These are phyloP conservation scores for Hippophae rhamnoides DNA, from an alignment of 306 rosid species.

Conservation along the genomic window DNA sequence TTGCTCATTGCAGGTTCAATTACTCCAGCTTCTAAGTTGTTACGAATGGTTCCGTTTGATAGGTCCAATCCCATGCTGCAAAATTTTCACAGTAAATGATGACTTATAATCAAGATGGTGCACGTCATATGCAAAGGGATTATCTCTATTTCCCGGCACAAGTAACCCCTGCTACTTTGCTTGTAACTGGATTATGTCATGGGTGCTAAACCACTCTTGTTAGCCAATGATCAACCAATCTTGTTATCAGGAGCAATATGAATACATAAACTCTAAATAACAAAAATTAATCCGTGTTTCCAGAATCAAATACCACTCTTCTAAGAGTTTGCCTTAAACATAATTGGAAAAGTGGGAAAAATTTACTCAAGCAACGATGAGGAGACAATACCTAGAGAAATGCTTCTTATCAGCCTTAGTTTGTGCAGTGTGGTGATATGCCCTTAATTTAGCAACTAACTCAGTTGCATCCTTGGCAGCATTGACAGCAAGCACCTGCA, in stretches of 20 bases:
- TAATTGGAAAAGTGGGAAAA: not conserved
- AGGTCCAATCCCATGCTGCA: slow-evolving; percentile 95
- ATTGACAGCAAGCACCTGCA: slow-evolving; percentile 89
- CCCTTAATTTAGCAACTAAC: slow-evolving; percentile 77
- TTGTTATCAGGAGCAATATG: too few relatives aligned
- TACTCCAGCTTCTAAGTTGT: slow-evolving; percentile 98
- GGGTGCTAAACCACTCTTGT: too few relatives aligned
- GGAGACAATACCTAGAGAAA: slow-evolving; percentile 60
- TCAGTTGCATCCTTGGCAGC: slow-evolving; percentile 99
- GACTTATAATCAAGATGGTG: too few relatives aligned
- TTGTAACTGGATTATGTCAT: too few relatives aligned
- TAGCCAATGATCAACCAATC: too few relatives aligned
- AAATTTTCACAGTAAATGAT: not conserved
- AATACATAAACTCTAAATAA: too few relatives aligned
- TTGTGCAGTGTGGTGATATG: slow-evolving; percentile 82
- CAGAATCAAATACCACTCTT: too few relatives aligned
- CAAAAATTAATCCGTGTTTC: too few relatives aligned
- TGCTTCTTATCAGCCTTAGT: slow-evolving; percentile 84
- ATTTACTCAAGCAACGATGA: not conserved
- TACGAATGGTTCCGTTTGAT: slow-evolving; percentile 58
- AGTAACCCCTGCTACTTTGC: too few relatives aligned
- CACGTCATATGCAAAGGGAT: too few relatives aligned
- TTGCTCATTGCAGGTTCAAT: slow-evolving; percentile 99
- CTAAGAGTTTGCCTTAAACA: too few relatives aligned
- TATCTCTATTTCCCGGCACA: too few relatives aligned